Percentiles rank a stretch among this genome's conserved stretches.
Evolutionary conservation across 1,139 yeast species (phyloP).

Genomic region (Debaryomyces sp.): DNA sequence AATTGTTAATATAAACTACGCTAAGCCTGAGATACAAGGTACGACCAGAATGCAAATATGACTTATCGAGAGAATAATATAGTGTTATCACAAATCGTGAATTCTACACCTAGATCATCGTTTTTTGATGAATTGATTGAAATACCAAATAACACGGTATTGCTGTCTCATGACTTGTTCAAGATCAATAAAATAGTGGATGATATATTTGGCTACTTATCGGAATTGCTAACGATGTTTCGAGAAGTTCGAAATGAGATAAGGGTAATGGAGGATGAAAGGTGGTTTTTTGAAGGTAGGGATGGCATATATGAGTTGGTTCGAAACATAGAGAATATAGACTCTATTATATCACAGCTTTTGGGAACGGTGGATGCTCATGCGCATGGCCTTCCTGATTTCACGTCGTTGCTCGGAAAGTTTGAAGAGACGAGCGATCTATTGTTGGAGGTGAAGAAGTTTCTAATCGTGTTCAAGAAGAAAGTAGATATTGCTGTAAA

Average conservation of each 20-base stretch:
- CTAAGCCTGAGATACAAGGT: not conserved
- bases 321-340: slow-evolving; percentile 46
- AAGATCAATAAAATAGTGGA: slow-evolving; percentile 33
- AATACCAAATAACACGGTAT: slow-evolving; percentile 20
- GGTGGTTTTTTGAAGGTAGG: slow-evolving; percentile 55
- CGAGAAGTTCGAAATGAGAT: slow-evolving; percentile 15
- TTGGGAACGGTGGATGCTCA: slow-evolving; percentile 23
- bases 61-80: slow-evolving; percentile 1
- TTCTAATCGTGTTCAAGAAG: slow-evolving; percentile 38
- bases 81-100: slow-evolving; percentile 20
- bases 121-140: slow-evolving; percentile 34
- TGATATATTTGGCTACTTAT: slow-evolving; percentile 34
- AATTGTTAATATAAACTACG: too few species aligned
- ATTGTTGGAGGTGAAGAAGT: slow-evolving; percentile 42
- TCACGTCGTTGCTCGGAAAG: slow-evolving; percentile 19
- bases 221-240: slow-evolving; percentile 21
- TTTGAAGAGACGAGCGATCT: slow-evolving; percentile 43
- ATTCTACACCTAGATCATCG: slow-evolving; percentile 30
- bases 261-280: slow-evolving; percentile 20
- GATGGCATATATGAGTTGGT: slow-evolving; percentile 41
- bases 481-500: slow-evolving; percentile 58
- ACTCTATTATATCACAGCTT: slow-evolving; percentile 48
- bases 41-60: slow-evolving; percentile 10
- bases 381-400: slow-evolving; percentile 13
- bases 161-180: slow-evolving; percentile 35